Conservation (phyloP, 192 early-diverging fungal genomes). For the Backusella tuberculispora region DNA sequence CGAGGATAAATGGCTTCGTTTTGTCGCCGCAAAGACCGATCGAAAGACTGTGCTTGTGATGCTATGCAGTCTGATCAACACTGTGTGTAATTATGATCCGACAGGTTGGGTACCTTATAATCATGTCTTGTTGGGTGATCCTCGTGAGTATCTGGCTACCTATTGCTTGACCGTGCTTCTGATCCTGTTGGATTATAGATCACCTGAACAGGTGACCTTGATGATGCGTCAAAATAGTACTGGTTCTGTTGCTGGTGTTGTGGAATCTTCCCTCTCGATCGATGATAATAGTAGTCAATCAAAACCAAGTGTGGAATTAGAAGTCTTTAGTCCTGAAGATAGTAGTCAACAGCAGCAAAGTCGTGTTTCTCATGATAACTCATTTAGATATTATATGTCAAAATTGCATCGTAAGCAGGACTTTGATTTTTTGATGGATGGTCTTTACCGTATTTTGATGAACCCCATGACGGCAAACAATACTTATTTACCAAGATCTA, state of each 20-base stretch:
- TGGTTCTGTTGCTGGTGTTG: constrained; percentile 2
- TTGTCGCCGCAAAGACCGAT: constrained; percentile 58
- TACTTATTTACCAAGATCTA: constrained; percentile 77
- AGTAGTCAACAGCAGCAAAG: background rate
- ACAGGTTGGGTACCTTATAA: constrained; percentile 92
- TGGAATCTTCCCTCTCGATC: background rate
- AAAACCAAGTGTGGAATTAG: constrained; percentile 18
- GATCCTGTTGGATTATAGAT: constrained; percentile 74
- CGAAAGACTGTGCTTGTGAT: constrained; percentile 75
- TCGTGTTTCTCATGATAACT: constrained; percentile 52
- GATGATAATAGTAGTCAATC: background rate
- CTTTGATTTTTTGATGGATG: constrained; percentile 78
- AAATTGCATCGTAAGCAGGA: constrained; percentile 85
- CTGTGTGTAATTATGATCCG: constrained; percentile 79
- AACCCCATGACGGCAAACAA: constrained; percentile 80
- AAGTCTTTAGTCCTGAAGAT: background rate
- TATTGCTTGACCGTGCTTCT: constrained; percentile 69
- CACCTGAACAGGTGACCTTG: constrained; percentile 33
- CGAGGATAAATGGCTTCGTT: constrained; percentile 62
- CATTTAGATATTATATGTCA: constrained; percentile 77
- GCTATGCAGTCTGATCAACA: constrained; percentile 88
- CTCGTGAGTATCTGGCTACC: constrained; percentile 74
- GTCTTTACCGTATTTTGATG: constrained; percentile 79
- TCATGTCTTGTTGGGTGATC: constrained; percentile 75
- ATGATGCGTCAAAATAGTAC: constrained; percentile 29